These are phyloP conservation scores for Suillus subluteus DNA, from an alignment of 768 basidiomycete genomes.

Conservation along the genomic window DNA sequence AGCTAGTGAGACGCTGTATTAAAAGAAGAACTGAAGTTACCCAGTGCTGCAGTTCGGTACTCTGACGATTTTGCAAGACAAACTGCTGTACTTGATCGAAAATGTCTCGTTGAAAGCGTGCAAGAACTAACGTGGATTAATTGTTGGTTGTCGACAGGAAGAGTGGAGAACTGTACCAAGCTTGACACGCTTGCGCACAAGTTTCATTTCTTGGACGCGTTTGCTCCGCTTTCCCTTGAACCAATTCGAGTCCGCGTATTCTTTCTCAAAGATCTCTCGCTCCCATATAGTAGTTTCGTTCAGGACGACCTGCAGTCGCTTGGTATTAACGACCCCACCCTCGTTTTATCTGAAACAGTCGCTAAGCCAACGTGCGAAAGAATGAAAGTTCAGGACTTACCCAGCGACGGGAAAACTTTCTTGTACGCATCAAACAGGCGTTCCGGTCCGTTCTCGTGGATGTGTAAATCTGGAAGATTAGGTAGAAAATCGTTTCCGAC, in stretches of 20 bases:
- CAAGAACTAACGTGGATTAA: conserved; percentile 52
- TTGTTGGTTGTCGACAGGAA: neutral
- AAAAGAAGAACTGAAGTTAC: too few species aligned
- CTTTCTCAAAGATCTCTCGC: conserved; percentile 87
- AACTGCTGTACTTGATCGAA: conserved; percentile 82
- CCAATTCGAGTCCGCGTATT: conserved; percentile 89
- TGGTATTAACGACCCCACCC: conserved; percentile 77
- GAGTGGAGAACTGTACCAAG: conserved; percentile 53
- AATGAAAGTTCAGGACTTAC: conserved; percentile 37
- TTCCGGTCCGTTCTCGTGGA: conserved; percentile 96
- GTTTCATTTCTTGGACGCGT: conserved; percentile 67
- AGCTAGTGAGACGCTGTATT: too few species aligned
- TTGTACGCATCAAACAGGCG: conserved; percentile 95
- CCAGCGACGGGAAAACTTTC: conserved; percentile 79
- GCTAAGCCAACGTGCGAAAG: conserved; percentile 10
- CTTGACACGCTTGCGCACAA: conserved; percentile 56
- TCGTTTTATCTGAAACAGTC: conserved; percentile 74
- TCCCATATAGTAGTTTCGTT: conserved; percentile 91
- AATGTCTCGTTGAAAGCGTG: conserved; percentile 71
- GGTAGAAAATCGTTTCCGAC: conserved; percentile 98
- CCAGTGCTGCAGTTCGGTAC: conserved; percentile 45
- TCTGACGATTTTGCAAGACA: conserved; percentile 50
- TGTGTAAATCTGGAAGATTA: conserved; percentile 94
- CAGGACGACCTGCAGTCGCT: conserved; percentile 82
- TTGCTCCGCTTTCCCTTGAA: conserved; percentile 91